A percentile compares a stretch with the other conserved stretches of the same genome.
Conservation (phyloP, 805 yeast genomes). For the Wickerhamiella qilinensis region DNA sequence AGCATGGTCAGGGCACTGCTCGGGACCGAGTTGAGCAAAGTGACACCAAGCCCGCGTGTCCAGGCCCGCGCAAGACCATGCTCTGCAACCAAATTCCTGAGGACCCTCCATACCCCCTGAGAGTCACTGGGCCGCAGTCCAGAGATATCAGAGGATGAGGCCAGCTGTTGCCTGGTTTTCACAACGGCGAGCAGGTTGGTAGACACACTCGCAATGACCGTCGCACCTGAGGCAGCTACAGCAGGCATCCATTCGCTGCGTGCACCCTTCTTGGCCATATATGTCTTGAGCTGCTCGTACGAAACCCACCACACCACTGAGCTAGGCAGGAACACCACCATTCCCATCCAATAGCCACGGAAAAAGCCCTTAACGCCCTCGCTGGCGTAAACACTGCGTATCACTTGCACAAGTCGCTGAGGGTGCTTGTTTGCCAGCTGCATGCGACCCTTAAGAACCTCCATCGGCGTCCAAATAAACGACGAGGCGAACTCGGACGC, state of each 20-base stretch:
- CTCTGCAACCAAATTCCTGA: constrained; percentile 23
- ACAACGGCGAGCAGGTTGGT: constrained; percentile 28
- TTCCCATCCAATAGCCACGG: constrained; percentile 46
- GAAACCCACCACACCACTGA: constrained; percentile 28
- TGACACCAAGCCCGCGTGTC: constrained; percentile 23
- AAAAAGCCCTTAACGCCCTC: constrained; percentile 72
- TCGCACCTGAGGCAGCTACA: constrained; percentile 23
- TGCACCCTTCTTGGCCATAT: constrained; percentile 1
- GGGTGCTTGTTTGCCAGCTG: constrained; percentile 19
- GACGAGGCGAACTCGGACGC: constrained; percentile 26
- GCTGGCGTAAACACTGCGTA: constrained; percentile 27
- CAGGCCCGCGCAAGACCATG: constrained; percentile 22
- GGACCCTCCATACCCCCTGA: constrained; percentile 20
- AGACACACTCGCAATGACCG: constrained; percentile 20
- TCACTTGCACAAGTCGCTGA: constrained; percentile 9
- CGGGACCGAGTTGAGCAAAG: constrained; percentile 25
- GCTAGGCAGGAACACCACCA: constrained; percentile 27
- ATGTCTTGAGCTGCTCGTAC: constrained; percentile 17
- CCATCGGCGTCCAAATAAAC: constrained; percentile 30
- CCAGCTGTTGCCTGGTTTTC: constrained; percentile 30
- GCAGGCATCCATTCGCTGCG: neutral
- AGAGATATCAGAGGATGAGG: constrained; percentile 24
- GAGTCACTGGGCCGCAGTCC: constrained; percentile 24
- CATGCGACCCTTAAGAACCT: constrained; percentile 29
- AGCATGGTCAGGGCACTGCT: constrained; percentile 27